These are phyloP conservation scores for Protomyces lactucae-debilis DNA, from an alignment of 1,139 yeast genomes.

Conservation along the genomic window DNA sequence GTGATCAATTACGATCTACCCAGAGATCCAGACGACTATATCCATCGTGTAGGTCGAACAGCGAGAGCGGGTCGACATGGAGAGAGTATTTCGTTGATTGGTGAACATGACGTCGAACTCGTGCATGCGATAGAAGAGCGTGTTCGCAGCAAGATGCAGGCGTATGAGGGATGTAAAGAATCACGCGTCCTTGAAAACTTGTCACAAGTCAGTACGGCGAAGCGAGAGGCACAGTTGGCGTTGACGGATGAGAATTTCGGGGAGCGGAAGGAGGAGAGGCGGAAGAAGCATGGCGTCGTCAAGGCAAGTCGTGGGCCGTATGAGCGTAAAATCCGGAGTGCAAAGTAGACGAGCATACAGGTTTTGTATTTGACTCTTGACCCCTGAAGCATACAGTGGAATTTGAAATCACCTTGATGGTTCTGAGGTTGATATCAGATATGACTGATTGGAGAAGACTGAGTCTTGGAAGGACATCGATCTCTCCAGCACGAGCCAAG, in stretches of 20 bases:
- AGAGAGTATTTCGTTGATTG: conserved; percentile 63
- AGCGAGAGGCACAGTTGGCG: conserved; percentile 83
- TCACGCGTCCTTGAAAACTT: conserved; percentile 65
- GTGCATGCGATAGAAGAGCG: conserved; percentile 82
- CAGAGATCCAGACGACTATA: conserved; percentile 92
- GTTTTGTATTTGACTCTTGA: too few relatives aligned
- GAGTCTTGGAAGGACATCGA: too few relatives aligned
- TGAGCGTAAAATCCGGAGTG: background rate
- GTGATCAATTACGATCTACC: conserved; percentile 92
- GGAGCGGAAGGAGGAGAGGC: conserved; percentile 57
- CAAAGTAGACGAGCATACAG: too few relatives aligned
- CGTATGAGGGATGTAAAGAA: conserved; percentile 66
- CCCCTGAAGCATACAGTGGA: too few relatives aligned
- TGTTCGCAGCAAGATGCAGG: conserved; percentile 69
- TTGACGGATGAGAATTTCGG: conserved; percentile 92
- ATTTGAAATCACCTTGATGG: too few relatives aligned
- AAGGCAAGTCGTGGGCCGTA: background rate
- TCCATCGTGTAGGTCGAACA: conserved; percentile 99
- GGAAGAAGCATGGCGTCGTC: conserved; percentile 41
- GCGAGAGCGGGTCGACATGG: conserved; percentile 97
- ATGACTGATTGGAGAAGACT: too few relatives aligned
- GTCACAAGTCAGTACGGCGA: conserved; percentile 68
- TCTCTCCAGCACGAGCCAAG: too few relatives aligned
- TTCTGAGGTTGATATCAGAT: too few relatives aligned
- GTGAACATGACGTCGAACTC: conserved; percentile 79